A percentile compares a stretch with the other conserved stretches of the same genome.
Conservation (phyloP, 495 filamentous ascomycete species). For the Xylaria castorea region DNA sequence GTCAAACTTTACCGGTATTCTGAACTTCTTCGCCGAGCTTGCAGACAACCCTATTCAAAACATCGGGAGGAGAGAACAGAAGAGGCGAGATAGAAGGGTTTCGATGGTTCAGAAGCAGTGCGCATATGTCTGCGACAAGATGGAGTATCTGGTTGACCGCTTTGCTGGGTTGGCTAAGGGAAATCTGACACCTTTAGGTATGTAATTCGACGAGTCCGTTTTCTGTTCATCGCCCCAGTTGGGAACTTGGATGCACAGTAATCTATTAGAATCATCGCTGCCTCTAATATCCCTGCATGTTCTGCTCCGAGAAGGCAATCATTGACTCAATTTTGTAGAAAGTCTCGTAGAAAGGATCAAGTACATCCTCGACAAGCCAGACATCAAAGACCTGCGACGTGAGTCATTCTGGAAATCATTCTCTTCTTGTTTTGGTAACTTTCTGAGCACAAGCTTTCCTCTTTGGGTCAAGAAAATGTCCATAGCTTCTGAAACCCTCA, state of each 20-base stretch:
- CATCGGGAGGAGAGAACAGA: not conserved
- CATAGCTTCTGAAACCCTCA: no score
- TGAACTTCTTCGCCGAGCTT: conserved; percentile 13
- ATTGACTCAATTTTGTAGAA: not conserved
- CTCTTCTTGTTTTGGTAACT: no score
- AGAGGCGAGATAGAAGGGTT: not conserved
- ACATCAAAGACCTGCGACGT: conserved; percentile 14
- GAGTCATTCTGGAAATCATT: no score
- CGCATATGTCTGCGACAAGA: conserved; percentile 1
- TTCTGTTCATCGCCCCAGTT: not conserved
- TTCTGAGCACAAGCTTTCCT: no score
- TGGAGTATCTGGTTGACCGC: conserved; percentile 13
- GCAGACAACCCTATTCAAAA: not conserved
- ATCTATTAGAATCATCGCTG: not conserved
- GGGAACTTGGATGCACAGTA: not conserved
- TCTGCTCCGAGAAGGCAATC: not conserved
- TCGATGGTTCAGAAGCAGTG: conserved; percentile 6
- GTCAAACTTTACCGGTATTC: conserved; percentile 7
- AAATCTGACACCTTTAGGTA: conserved; percentile 2
- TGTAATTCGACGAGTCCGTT: not conserved
- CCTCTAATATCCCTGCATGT: not conserved
- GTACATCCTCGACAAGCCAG: conserved; percentile 21
- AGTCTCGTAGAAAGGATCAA: not conserved
- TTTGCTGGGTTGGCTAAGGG: conserved; percentile 10
- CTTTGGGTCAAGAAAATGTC: no score